phyloP scores from a whole-genome alignment of 345 rosid genomes.

The Eucalyptus decipiens region DNA sequence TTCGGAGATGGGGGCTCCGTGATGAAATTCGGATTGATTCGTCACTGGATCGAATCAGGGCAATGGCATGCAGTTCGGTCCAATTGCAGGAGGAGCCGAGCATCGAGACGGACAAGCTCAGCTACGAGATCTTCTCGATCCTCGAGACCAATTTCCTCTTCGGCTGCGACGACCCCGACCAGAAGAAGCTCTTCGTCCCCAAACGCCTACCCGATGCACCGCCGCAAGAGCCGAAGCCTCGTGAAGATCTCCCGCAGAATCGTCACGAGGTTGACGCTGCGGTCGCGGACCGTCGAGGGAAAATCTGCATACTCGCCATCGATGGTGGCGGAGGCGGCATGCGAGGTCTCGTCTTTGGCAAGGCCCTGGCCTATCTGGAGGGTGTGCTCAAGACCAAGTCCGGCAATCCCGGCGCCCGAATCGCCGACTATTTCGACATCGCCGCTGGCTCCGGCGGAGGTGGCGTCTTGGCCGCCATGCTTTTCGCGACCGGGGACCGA shows the following conservation, averaged over 20 bases:
- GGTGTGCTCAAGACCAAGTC: slow-evolving; percentile 61
- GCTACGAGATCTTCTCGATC: slow-evolving; percentile 92
- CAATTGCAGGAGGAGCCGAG: slow-evolving; percentile 89
- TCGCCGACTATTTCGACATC: slow-evolving; percentile 85
- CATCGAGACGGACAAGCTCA: slow-evolving; percentile 84
- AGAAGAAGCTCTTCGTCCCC: slow-evolving; percentile 52
- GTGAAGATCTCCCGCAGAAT: neutral
- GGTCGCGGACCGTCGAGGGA: slow-evolving; percentile 47
- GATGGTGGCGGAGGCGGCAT: slow-evolving; percentile 85
- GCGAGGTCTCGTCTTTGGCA: slow-evolving; percentile 77
- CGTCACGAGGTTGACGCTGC: neutral
- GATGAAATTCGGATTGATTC: neutral
- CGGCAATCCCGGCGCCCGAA: slow-evolving; percentile 72
- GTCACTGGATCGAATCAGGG: neutral
- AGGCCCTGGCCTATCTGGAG: slow-evolving; percentile 76
- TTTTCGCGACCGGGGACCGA: slow-evolving; percentile 56
- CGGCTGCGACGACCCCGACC: slow-evolving; percentile 49
- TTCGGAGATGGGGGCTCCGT: neutral
- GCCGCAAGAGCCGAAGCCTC: neutral
- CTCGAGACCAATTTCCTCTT: slow-evolving; percentile 80
- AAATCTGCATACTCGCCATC: slow-evolving; percentile 68
- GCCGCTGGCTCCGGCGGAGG: slow-evolving; percentile 87
- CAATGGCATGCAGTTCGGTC: slow-evolving; percentile 22
- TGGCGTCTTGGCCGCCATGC: slow-evolving; percentile 85
- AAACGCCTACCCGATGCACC: slow-evolving; percentile 1